These are phyloP conservation scores for Dimocarpus longan DNA, from an alignment of 345 rosid genomes.

Conservation along the genomic window DNA sequence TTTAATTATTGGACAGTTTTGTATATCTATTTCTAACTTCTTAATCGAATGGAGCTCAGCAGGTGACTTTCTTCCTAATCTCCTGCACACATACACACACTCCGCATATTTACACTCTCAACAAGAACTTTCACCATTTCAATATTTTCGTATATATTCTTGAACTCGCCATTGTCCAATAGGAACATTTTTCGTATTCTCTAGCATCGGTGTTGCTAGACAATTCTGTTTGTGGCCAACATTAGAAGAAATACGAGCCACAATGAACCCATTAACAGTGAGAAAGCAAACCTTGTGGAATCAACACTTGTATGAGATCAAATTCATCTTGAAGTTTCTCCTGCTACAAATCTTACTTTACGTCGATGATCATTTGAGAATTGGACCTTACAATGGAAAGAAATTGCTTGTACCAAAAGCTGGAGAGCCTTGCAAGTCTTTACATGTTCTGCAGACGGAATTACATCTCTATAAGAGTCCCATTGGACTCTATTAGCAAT, in stretches of 20 bases:
- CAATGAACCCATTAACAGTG: not conserved
- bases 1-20: slow-evolving; percentile 21
- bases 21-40: slow-evolving; percentile 23
- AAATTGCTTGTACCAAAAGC: not conserved
- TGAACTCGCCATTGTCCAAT: not conserved
- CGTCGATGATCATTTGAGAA: too few relatives aligned
- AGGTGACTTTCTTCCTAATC: slow-evolving; percentile 6
- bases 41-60: slow-evolving; percentile 25
- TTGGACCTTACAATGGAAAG: too few relatives aligned
- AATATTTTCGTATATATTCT: too few relatives aligned
- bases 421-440: not conserved
- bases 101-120: not conserved
- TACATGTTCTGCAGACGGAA: not conserved
- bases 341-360: too few relatives aligned
- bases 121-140: not conserved
- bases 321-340: too few relatives aligned
- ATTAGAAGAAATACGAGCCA: slow-evolving; percentile 56
- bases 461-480: not conserved
- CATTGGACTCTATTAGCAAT: not conserved
- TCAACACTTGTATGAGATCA: too few relatives aligned
- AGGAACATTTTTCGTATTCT: slow-evolving; percentile 51
- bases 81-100: not conserved
- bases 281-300: too few relatives aligned
- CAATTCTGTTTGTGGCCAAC: slow-evolving; percentile 45
- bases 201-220: slow-evolving; percentile 22